Percentiles rank a stretch among this genome's conserved stretches.
These are phyloP conservation scores for Daedaleopsis sinensis DNA, from an alignment of 768 basidiomycete genomes.

Conservation along the genomic window DNA sequence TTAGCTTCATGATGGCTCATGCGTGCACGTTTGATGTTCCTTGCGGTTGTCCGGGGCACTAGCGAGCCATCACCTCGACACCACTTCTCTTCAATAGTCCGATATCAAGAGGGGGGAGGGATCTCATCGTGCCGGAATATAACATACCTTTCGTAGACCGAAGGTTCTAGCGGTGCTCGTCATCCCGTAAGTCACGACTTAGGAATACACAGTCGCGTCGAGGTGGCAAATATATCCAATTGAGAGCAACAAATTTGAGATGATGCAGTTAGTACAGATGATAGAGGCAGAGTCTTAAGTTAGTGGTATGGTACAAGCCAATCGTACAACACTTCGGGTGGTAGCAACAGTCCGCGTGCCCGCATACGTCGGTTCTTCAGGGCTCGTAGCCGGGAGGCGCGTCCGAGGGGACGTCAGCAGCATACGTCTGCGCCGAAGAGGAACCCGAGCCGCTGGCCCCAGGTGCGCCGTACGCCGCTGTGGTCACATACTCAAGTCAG, in stretches of 20 bases:
- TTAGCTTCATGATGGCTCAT: too few relatives aligned
- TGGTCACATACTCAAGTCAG: neutral
- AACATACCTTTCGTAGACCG: too few relatives aligned
- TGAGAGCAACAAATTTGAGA: neutral
- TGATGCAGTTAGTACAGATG: neutral
- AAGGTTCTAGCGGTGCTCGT: too few relatives aligned
- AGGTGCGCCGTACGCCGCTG: slow-evolving; percentile 22
- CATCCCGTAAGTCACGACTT: too few relatives aligned
- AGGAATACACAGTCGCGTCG: too few relatives aligned
- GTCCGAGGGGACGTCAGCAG: slow-evolving; percentile 24
- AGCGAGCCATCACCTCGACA: too few relatives aligned
- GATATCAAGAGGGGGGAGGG: too few relatives aligned
- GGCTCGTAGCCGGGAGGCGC: slow-evolving; percentile 32
- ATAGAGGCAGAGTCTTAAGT: neutral
- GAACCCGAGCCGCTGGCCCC: slow-evolving; percentile 9
- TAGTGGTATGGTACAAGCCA: neutral
- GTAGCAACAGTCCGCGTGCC: neutral
- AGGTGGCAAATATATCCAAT: too few relatives aligned
- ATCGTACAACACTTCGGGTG: neutral
- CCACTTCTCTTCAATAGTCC: too few relatives aligned
- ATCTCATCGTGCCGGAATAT: too few relatives aligned
- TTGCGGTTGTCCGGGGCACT: too few relatives aligned
- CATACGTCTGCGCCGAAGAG: slow-evolving; percentile 15
- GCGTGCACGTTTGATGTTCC: too few relatives aligned
- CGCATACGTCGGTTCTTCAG: slow-evolving; percentile 15